Evolutionary conservation across 306 rosid genomes (phyloP).

Genomic region (Prunus campanulata): DNA sequence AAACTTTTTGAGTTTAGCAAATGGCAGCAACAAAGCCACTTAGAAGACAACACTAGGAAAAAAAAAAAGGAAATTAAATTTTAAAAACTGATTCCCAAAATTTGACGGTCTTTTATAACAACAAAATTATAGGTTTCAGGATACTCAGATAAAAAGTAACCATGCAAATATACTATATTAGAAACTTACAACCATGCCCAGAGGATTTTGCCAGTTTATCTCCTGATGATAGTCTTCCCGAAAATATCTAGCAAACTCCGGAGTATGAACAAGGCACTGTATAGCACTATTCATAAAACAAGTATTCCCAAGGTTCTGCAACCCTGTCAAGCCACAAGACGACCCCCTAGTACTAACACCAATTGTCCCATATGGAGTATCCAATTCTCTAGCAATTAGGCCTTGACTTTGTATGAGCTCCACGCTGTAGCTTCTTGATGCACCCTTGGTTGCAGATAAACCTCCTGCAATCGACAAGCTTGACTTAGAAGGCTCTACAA

Average conservation of each 20-base stretch:
- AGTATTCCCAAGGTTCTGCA: slow-evolving; percentile 94
- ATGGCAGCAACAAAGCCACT: neutral
- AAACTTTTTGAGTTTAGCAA: no score
- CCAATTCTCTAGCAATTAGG: slow-evolving; percentile 60
- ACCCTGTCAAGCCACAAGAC: slow-evolving; percentile 83
- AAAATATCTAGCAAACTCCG: slow-evolving; percentile 88
- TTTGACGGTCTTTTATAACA: neutral
- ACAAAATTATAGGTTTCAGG: neutral
- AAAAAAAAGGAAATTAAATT: neutral
- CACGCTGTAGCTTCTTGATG: slow-evolving; percentile 48
- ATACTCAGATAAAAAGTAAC: neutral
- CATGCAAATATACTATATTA: slow-evolving; percentile 2
- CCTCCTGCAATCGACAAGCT: slow-evolving; percentile 83
- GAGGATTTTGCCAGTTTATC: slow-evolving; percentile 88
- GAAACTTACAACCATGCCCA: slow-evolving; percentile 99
- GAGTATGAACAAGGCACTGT: slow-evolving; percentile 97
- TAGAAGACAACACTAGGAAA: neutral
- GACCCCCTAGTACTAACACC: slow-evolving; percentile 95
- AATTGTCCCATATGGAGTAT: slow-evolving; percentile 49
- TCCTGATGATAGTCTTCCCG: slow-evolving; percentile 95
- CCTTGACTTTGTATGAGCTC: slow-evolving; percentile 63
- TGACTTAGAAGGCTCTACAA: slow-evolving; percentile 79
- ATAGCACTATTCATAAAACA: slow-evolving; percentile 99
- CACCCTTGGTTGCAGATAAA: slow-evolving; percentile 74
- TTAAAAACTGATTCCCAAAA: neutral